These are phyloP conservation scores for Lecanicillium sp. DNA, from an alignment of 2,329 filamentous ascomycete genomes.

Conservation along the genomic window DNA sequence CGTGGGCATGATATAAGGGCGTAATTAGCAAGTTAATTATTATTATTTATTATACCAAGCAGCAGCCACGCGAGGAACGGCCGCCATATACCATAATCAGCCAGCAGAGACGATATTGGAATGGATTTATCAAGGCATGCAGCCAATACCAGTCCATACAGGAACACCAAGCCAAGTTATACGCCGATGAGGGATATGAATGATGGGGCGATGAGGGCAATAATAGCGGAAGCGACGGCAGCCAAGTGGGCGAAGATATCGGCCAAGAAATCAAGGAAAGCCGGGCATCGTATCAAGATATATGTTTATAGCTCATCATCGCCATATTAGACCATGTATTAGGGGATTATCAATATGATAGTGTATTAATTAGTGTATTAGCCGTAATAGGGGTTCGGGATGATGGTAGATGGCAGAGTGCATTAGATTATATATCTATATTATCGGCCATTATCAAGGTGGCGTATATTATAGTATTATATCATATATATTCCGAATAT, in stretches of 20 bases:
- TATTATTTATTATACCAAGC: conserved; percentile 3
- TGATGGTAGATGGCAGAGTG: not conserved
- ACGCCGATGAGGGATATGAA: too few species aligned
- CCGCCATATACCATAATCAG: not conserved
- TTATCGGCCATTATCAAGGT: not conserved
- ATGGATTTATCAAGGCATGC: not conserved
- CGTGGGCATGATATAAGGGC: not conserved
- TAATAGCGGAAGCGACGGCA: too few species aligned
- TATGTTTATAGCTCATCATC: not conserved
- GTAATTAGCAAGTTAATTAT: too few species aligned
- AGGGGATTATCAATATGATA: not conserved
- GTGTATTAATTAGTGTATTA: not conserved
- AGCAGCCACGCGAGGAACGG: not conserved
- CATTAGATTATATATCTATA: not conserved
- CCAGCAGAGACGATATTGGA: conserved; percentile 3
- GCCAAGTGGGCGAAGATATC: not conserved
- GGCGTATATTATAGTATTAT: not conserved
- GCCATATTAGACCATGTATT: not conserved
- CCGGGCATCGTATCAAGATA: not conserved
- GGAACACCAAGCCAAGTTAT: not conserved
- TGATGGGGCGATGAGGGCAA: too few species aligned
- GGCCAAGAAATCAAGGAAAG: not conserved
- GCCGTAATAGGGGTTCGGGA: not conserved
- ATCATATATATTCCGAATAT: not conserved
- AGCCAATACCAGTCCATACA: too few species aligned